Base-by-base conservation (phyloP, 805 yeast species). In the Candida gorgasii region DNA sequence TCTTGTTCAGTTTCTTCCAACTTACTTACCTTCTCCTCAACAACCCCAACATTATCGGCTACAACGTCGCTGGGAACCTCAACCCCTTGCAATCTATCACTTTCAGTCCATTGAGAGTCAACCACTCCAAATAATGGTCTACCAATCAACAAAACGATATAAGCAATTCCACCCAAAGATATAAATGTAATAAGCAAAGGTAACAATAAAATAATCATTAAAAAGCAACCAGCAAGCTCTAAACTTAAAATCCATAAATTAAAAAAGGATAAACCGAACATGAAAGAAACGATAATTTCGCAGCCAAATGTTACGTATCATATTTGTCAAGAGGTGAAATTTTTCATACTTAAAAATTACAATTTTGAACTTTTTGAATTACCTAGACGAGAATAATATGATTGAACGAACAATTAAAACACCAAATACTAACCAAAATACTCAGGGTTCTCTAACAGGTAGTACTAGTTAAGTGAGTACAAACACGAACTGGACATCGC, bases 221-320 rank as follows among this genome's bases (percentile, higher is more conserved):
- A 34, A 22, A 34, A 34, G 15, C 19, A 8, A 7, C 37, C 37
- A 2, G 23, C 2, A 22, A 34, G 23, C 28, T 23, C 39, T 7
- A 33, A 14, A 13, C 34, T 19, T 24, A 40, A 29, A 8, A 24
- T 14, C 43, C 43, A 40, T 14, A 40, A 31, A n/a, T 18, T 27
- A 17, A 40, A 23, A 8, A 40, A 33, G 29, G 43, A 40, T 29
- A 40, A 40, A 8, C 43, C 43, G 27, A 40, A 40, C 43, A 40
- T 40, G 28, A 24, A 13, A 13, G 12, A 24, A 11, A 8, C 5
- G 13, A n/a, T 3, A 34, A 34, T 34, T 34, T 34, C 37, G 37
- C 37, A 34, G 37, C 37, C 37, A 34, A n/a, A n/a, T 34, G 37
- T 9, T 34, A 34, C 15, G 20, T 22, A 22, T 34, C 28, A 34